Percentiles rank a stretch among this genome's conserved stretches.
phyloP scores from a whole-genome alignment of 768 basidiomycete species.

The Trametes villosa region DNA sequence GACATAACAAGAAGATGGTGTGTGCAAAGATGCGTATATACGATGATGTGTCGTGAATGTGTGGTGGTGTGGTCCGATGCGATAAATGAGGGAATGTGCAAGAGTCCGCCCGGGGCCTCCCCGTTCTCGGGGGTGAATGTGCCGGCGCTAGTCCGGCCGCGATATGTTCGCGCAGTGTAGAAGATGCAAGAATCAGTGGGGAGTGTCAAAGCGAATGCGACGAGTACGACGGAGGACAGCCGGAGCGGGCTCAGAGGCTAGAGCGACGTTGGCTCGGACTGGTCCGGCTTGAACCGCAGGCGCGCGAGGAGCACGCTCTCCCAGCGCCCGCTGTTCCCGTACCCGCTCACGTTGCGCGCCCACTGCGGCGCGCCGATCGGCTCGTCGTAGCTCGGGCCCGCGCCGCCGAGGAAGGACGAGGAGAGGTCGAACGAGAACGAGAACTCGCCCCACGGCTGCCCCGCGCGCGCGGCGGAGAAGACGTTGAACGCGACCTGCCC shows the following conservation, averaged over 20 bases:
- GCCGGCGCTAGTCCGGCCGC: too few species aligned
- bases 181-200: background rate
- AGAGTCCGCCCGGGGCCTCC: background rate
- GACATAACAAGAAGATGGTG: too few species aligned
- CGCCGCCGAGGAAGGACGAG: slow-evolving; percentile 46
- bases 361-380: slow-evolving; percentile 28
- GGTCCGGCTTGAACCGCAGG: slow-evolving; percentile 68
- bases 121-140: too few species aligned
- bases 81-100: background rate
- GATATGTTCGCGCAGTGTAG: too few species aligned
- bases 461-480: slow-evolving; percentile 50
- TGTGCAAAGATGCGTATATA: too few species aligned
- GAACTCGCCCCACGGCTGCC: slow-evolving; percentile 77
- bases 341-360: slow-evolving; percentile 58
- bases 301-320: slow-evolving; percentile 67
- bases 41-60: background rate
- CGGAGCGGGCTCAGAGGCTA: slow-evolving; percentile 18
- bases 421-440: slow-evolving; percentile 52
- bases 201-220: background rate
- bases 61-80: background rate
- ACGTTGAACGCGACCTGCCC: slow-evolving; percentile 72
- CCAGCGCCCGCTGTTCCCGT: slow-evolving; percentile 42
- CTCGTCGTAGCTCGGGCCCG: slow-evolving; percentile 53
- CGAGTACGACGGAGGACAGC: background rate
- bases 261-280: slow-evolving; percentile 56